Evolutionary conservation across 345 rosid genomes (phyloP).

Genomic region (Eucalyptus polybractea): DNA sequence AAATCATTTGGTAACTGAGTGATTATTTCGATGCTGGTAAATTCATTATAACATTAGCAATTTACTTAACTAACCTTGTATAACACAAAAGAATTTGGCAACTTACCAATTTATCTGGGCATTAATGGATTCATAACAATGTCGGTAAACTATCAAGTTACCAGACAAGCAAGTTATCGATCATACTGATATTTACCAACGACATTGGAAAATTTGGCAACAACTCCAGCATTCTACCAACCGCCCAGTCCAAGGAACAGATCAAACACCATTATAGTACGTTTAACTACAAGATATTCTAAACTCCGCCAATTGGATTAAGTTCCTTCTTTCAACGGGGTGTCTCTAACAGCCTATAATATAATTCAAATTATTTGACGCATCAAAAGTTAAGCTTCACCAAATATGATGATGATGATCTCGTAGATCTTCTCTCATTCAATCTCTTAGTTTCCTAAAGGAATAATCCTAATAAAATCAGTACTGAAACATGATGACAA

Average conservation of each 20-base stretch:
- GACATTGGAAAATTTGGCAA: neutral
- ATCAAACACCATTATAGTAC: neutral
- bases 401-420: neutral
- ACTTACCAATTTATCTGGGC: neutral
- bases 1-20: neutral
- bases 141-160: neutral
- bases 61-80: neutral
- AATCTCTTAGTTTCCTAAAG: neutral
- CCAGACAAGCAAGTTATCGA: neutral
- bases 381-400: neutral
- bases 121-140: neutral
- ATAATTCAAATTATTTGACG: neutral
- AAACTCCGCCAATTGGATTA: neutral
- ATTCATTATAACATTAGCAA: neutral
- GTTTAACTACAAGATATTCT: neutral
- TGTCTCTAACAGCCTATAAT: neutral
- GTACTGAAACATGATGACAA: neutral
- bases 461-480: neutral
- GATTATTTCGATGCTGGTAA: neutral
- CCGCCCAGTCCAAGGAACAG: neutral
- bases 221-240: neutral
- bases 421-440: neutral
- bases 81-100: neutral
- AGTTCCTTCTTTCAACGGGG: neutral
- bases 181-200: neutral